Evolutionary conservation across 495 filamentous ascomycete species (phyloP), one percentile per base, ranked within the genome.

Genomic region (Daldinia loculata): DNA sequence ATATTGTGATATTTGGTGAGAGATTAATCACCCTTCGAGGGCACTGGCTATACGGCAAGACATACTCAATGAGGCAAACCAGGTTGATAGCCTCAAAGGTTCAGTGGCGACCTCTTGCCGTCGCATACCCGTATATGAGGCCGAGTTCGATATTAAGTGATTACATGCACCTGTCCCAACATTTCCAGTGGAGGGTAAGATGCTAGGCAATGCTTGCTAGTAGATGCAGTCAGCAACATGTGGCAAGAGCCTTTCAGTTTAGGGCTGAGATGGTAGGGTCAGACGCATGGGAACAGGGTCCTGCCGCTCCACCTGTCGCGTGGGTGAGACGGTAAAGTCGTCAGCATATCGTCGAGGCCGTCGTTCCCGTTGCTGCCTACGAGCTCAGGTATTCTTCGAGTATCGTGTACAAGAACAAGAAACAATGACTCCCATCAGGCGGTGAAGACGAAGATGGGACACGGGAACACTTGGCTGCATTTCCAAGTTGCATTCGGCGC

Each of bases 231-330:
- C 69, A 72, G 69, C 64, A 19, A 26, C 19, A 22, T 48, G 63
- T 67, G 68, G 63, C 68, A 32, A 66, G 27, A 0, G 27, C 17
- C 30, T 29, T 55, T 50, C 22, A 14, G 50, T 50, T 61, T 67
- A 72, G 38, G 69, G 64, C 69, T 72, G 69, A 68, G 64, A 64
- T 52, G 24, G 24, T 30, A 65, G 38, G 67, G 60, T 72, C 64
- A 61, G 61, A 64, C 48, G 63, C 69, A 63, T 57, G 24, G 24
- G 57, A 51, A n/a, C 43, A 43, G 43, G n/a, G 60, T 36, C 24
- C 2, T 38, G 27, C 6, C 12, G 19, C 17, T 19, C 19, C 26
- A 29, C 32, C 45, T 4, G 27, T 39, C 67, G 61, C 63, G 68
- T 66, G 68, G 62, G 66, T 58, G 63, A 63, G 63, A 58, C 51